Base-by-base conservation (phyloP, 2,329 filamentous ascomycete genomes). In the Hortaea sp. region DNA sequence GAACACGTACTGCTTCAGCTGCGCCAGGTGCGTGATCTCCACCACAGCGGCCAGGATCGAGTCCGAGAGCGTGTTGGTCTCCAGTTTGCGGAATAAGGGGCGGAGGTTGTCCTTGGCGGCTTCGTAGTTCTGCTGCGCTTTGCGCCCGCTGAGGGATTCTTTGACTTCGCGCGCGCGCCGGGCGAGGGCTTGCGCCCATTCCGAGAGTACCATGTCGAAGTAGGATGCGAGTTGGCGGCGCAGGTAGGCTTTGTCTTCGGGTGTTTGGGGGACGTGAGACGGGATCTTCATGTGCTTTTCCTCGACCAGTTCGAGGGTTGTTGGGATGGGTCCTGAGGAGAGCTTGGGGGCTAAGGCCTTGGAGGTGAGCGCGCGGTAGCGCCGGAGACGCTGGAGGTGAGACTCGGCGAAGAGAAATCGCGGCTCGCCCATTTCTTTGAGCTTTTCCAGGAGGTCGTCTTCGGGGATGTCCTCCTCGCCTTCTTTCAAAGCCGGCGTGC, bases 171-270 rank as follows among this genome's bases (percentile, higher is more conserved):
- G 57, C 29, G 76, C 69, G 42, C 81, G 74, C 41, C 70, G 68
- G 5, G 78, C 78, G 57, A 98, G 77, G 5, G 89, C 88, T 37
- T 70, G 63, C 57, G 89, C 80, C 84, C 94, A 98, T 65, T 94
- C 90, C 39, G 75, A 78, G 48, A 98, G 72, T n/a, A 98, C 80
- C 81, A 98, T 88, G 44, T 86, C 94, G 70, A 98, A 97, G 71
- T 95, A 98, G 42, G 86, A 92, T 13, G 85, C 86, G 46, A 98
- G 74, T 66, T 98, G 90, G 7, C 90, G 77, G 69, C 84, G 90
- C 37, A 98, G 71, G 66, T 84, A 88, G 39, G 76, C 70, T 40
- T 81, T 78, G 0, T 73, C 84, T 37, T 81, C 78, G 13, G 70
- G 70, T 55, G 89, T 84, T 57, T 76, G 73, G 1, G 76, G 73